phyloP scores from a whole-genome alignment of 306 rosid species.

The Prunus kanzakura region DNA sequence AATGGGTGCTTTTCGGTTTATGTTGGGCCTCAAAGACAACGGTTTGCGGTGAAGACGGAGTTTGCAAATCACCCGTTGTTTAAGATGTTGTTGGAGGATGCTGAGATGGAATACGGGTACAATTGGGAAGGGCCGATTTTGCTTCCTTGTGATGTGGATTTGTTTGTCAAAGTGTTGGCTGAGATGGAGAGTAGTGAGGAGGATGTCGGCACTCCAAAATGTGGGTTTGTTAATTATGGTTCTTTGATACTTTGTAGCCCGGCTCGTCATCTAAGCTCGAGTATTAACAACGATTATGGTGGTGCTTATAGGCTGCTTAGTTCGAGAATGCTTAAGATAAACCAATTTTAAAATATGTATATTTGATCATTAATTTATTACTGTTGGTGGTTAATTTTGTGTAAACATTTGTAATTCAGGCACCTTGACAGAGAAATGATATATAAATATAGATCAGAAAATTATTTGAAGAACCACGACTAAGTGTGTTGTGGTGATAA shows the following conservation, averaged over 20 bases:
- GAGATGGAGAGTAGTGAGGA: constrained; percentile 43
- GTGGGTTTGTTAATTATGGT: not conserved
- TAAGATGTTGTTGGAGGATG: constrained; percentile 53
- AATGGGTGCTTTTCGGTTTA: constrained; percentile 54
- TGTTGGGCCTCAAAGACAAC: constrained; percentile 53
- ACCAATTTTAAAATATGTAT: not conserved
- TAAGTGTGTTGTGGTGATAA: not conserved
- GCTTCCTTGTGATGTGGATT: constrained; percentile 63
- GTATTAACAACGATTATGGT: not conserved
- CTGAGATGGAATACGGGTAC: constrained; percentile 61
- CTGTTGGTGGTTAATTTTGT: not conserved
- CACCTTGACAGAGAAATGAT: not conserved
- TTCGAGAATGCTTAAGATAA: not conserved
- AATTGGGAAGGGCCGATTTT: constrained; percentile 58
- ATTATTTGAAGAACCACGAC: not conserved
- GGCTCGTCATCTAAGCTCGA: not conserved
- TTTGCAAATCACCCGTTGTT: constrained; percentile 57
- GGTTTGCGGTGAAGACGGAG: constrained; percentile 49
- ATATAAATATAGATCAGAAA: not conserved
- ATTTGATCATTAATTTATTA: not conserved
- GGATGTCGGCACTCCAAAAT: not conserved
- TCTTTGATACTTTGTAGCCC: constrained; percentile 24
- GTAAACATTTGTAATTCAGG: constrained; percentile 1
- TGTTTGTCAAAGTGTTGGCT: constrained; percentile 47
- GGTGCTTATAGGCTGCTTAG: constrained; percentile 14